These are phyloP conservation scores for Serendipita indica DNA, from an alignment of 768 basidiomycete genomes.

Conservation along the genomic window DNA sequence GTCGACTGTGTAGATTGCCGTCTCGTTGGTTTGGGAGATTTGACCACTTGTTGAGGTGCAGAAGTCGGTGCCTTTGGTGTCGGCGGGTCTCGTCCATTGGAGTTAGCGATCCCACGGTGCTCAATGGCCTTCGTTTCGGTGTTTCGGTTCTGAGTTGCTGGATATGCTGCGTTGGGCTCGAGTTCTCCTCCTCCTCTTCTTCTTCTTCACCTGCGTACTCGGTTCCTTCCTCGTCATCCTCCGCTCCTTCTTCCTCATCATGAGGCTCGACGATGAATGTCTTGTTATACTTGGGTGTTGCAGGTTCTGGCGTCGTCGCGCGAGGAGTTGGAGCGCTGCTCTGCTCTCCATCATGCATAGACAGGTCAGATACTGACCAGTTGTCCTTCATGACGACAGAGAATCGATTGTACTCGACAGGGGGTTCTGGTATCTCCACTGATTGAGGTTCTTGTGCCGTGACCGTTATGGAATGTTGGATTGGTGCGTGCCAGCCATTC, in stretches of 20 bases:
- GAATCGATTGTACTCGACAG: background rate
- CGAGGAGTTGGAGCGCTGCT: background rate
- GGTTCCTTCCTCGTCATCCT: background rate
- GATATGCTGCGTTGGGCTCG: background rate
- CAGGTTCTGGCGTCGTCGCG: background rate
- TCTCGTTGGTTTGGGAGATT: background rate
- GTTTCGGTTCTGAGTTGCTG: background rate
- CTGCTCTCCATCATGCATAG: background rate
- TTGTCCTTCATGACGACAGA: background rate
- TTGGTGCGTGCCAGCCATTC: background rate
- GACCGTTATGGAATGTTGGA: background rate
- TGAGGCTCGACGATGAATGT: background rate
- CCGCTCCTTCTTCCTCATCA: background rate
- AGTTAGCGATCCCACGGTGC: background rate
- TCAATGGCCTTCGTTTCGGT: background rate
- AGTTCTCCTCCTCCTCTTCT: background rate
- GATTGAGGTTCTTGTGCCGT: background rate
- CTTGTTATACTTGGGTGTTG: background rate
- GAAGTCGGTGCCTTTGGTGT: background rate
- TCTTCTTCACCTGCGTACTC: background rate
- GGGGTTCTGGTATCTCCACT: background rate
- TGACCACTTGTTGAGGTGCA: background rate
- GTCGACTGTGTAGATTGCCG: background rate
- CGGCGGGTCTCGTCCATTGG: constrained; percentile 5
- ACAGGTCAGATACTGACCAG: background rate